phyloP scores from a whole-genome alignment of 768 basidiomycete species.

The Pseudohyphozyma bogoriensis region DNA sequence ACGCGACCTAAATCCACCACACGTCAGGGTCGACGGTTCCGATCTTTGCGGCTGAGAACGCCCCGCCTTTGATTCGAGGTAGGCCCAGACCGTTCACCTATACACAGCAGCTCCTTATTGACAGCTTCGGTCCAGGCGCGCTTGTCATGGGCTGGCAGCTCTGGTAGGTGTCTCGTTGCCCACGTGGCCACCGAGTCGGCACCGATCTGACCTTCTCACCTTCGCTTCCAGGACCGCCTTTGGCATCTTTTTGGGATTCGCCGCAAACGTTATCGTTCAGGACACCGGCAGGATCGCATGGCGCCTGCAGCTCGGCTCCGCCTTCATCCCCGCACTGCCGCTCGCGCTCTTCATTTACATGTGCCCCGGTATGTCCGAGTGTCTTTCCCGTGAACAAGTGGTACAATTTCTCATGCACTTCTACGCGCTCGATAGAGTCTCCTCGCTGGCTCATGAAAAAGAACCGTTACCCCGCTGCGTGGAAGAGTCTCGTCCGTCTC shows the following conservation, averaged over 20 bases:
- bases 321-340: slow-evolving; percentile 42
- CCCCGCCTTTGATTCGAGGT: slow-evolving; percentile 71
- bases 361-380: not conserved
- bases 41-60: slow-evolving; percentile 63
- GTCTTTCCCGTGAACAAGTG: slow-evolving; percentile 25
- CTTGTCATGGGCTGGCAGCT: slow-evolving; percentile 77
- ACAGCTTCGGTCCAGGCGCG: too few relatives aligned
- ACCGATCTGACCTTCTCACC: too few relatives aligned
- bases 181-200: too few relatives aligned
- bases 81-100: too few relatives aligned
- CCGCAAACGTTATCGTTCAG: not conserved
- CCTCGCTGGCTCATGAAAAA: slow-evolving; percentile 42
- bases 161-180: slow-evolving; percentile 33
- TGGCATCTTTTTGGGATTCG: slow-evolving; percentile 33
- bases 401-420: slow-evolving; percentile 53
- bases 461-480: slow-evolving; percentile 37
- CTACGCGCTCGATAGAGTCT: too few relatives aligned
- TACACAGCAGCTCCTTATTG: too few relatives aligned
- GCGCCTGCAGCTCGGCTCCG: slow-evolving; percentile 41
- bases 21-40: slow-evolving; percentile 42
- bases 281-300: slow-evolving; percentile 36
- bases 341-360: slow-evolving; percentile 12
- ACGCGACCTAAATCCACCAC: not conserved
- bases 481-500: slow-evolving; percentile 36
- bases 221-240: slow-evolving; percentile 26